Percentiles rank a stretch among this genome's conserved stretches.
Evolutionary conservation across 2,329 filamentous ascomycete species (phyloP).

Genomic region (Trichophyton benhamiae): DNA sequence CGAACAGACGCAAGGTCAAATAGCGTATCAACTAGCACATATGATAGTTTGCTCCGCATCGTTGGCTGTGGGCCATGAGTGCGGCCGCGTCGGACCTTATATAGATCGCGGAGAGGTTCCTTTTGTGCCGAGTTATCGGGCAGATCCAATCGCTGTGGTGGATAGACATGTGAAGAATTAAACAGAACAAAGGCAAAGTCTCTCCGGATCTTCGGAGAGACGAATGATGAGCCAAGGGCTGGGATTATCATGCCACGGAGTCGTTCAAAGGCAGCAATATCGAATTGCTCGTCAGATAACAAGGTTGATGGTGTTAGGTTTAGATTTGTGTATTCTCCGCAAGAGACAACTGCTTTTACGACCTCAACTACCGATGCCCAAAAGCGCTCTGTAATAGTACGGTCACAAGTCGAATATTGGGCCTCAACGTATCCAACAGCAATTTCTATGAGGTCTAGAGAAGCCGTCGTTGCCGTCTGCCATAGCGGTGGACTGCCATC

Average conservation of each 20-base stretch:
- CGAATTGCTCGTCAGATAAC: slow-evolving; percentile 62
- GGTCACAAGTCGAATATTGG: slow-evolving; percentile 21
- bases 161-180: slow-evolving; percentile 67
- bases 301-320: slow-evolving; percentile 37
- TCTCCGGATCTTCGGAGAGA: slow-evolving; percentile 56
- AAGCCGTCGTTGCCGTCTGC: slow-evolving; percentile 63
- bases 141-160: slow-evolving; percentile 44
- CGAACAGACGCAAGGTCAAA: slow-evolving; percentile 49
- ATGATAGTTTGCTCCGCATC: slow-evolving; percentile 58
- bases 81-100: slow-evolving; percentile 54
- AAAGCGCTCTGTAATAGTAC: slow-evolving; percentile 42
- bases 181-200: slow-evolving; percentile 68
- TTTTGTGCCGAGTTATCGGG: slow-evolving; percentile 32
- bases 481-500: slow-evolving; percentile 63
- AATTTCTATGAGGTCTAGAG: slow-evolving; percentile 54
- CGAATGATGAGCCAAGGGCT: slow-evolving; percentile 50
- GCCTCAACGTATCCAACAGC: slow-evolving; percentile 50
- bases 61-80: slow-evolving; percentile 57
- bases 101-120: slow-evolving; percentile 50
- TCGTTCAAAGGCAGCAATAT: slow-evolving; percentile 59
- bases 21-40: slow-evolving; percentile 68
- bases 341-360: slow-evolving; percentile 55
- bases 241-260: slow-evolving; percentile 60
- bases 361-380: slow-evolving; percentile 59
- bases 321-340: slow-evolving; percentile 43